phyloP scores from a whole-genome alignment of 257 asterid genomes.

The Gynochthodes officinalis region DNA sequence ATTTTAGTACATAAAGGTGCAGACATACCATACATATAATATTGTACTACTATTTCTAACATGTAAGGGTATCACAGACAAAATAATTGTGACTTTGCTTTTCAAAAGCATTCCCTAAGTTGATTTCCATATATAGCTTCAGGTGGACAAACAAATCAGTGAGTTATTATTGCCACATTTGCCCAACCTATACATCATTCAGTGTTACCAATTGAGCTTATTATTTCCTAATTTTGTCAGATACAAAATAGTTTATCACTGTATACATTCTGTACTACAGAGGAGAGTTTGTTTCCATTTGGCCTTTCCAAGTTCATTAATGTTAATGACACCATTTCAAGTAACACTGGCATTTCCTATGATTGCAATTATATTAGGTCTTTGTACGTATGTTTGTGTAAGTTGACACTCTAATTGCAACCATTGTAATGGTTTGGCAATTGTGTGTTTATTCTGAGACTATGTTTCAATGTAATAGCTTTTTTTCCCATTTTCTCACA shows the following conservation, averaged over 20 bases:
- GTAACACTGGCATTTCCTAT: too few relatives aligned
- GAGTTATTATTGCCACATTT: background rate
- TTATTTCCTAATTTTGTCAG: background rate
- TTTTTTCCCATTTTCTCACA: background rate
- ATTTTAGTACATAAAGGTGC: background rate
- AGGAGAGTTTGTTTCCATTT: background rate
- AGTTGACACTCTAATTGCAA: background rate
- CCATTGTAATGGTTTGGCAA: slow-evolving; percentile 1
- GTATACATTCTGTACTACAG: background rate
- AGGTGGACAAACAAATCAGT: too few relatives aligned
- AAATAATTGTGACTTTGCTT: background rate
- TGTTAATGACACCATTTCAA: too few relatives aligned
- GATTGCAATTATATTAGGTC: too few relatives aligned
- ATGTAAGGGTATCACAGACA: background rate
- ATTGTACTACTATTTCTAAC: background rate
- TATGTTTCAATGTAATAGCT: background rate
- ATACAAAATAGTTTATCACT: background rate
- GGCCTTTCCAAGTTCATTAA: too few relatives aligned
- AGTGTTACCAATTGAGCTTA: background rate
- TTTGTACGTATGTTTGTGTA: background rate
- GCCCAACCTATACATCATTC: background rate
- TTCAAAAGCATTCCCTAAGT: background rate
- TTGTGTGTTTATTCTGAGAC: slow-evolving; percentile 8
- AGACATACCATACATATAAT: too few relatives aligned
- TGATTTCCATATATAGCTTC: background rate